These are phyloP conservation scores for Colletotrichum salicis DNA, from an alignment of 2,329 filamentous ascomycete genomes.

Conservation along the genomic window DNA sequence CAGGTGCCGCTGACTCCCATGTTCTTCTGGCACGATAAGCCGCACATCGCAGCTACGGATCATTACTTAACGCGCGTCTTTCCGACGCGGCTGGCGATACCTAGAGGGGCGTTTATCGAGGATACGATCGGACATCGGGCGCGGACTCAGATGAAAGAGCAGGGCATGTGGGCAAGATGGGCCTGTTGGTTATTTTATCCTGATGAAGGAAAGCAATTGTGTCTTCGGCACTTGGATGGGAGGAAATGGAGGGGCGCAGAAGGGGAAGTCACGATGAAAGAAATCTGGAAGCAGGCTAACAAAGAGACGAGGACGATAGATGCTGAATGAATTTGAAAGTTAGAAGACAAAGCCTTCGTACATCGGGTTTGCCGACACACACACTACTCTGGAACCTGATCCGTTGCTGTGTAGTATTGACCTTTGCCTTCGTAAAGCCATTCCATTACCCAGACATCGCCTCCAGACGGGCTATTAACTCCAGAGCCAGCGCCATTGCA, in stretches of 20 bases:
- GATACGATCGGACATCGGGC: conserved; percentile 66
- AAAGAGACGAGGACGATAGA: neutral
- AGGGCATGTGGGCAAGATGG: conserved; percentile 61
- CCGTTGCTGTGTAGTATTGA: too few relatives aligned
- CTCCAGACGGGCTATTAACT: too few relatives aligned
- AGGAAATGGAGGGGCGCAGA: conserved; percentile 60
- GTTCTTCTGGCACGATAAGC: conserved; percentile 70
- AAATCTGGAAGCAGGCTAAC: neutral
- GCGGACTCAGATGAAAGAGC: conserved; percentile 65
- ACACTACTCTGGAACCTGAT: neutral
- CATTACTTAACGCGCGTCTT: conserved; percentile 64
- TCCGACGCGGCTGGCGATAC: conserved; percentile 59
- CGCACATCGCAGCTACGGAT: conserved; percentile 58
- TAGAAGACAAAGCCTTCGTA: too few relatives aligned
- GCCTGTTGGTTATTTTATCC: conserved; percentile 67
- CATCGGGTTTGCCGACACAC: too few relatives aligned
- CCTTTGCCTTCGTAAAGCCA: too few relatives aligned
- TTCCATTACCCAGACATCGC: too few relatives aligned
- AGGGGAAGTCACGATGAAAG: conserved; percentile 39
- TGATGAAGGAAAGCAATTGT: conserved; percentile 54
- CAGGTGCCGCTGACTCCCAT: conserved; percentile 61
- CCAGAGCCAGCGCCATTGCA: too few relatives aligned
- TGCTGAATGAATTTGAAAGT: neutral
- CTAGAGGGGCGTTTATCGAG: conserved; percentile 66
- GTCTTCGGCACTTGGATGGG: conserved; percentile 62